Evolutionary conservation across 2,329 filamentous ascomycete genomes (phyloP).

Genomic region (Arthrobotrys sinensis): DNA sequence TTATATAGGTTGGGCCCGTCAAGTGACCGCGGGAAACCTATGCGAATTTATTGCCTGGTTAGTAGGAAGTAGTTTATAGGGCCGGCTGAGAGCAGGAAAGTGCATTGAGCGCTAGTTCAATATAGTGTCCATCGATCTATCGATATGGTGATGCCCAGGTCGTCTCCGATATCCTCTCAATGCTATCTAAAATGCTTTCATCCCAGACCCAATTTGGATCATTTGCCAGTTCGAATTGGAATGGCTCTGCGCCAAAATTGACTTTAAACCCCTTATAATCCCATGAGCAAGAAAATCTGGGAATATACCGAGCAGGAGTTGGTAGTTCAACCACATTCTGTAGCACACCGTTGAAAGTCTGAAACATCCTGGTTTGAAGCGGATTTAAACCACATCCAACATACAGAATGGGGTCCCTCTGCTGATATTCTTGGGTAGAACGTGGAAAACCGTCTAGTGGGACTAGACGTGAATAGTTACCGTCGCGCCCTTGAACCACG

Average conservation of each 20-base stretch:
- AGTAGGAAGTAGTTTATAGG: no score
- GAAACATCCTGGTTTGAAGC: background rate
- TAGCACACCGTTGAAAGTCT: background rate
- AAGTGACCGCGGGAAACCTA: no score
- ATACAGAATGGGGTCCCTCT: background rate
- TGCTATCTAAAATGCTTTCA: background rate
- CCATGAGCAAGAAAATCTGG: background rate
- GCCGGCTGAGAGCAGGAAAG: no score
- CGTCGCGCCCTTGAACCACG: no score
- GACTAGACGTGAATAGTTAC: no score
- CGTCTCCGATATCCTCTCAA: background rate
- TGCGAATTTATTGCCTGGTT: no score
- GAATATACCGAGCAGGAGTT: conserved; percentile 3
- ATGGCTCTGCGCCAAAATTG: conserved; percentile 34
- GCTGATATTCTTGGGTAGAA: background rate
- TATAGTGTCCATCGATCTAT: no score
- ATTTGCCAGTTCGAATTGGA: conserved; percentile 30
- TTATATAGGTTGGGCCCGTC: no score
- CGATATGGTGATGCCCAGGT: no score
- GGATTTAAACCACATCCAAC: background rate
- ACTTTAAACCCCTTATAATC: background rate
- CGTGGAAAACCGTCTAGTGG: no score
- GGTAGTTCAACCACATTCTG: background rate
- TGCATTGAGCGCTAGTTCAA: no score
- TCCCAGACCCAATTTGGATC: conserved; percentile 30